Conservation (phyloP, 805 yeast species). For the Spathaspora hagerdaliae region DNA sequence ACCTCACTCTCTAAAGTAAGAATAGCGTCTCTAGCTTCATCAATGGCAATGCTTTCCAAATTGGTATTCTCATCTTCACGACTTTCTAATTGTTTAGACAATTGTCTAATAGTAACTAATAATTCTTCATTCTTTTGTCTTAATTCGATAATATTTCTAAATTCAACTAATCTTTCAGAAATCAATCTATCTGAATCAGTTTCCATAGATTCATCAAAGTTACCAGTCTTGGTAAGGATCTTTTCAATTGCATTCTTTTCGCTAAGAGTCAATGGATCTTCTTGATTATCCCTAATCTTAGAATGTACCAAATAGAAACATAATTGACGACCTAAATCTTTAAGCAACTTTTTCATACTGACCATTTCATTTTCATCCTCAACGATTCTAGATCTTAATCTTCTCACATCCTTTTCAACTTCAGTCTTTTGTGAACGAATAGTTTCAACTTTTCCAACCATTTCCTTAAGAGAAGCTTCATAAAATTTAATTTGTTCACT, state of each 20-base stretch:
- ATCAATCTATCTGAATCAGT: slow-evolving; percentile 73
- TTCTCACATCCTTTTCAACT: slow-evolving; percentile 33
- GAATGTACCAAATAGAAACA: slow-evolving; percentile 68
- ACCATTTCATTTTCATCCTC: slow-evolving; percentile 47
- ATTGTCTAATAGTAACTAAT: slow-evolving; percentile 59
- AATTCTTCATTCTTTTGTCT: slow-evolving; percentile 74
- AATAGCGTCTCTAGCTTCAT: slow-evolving; percentile 69
- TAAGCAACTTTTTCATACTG: slow-evolving; percentile 51
- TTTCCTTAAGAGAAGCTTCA: slow-evolving; percentile 52
- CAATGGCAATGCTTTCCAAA: slow-evolving; percentile 46
- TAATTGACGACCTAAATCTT: slow-evolving; percentile 81
- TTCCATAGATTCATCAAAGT: slow-evolving; percentile 24
- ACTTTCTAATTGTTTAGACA: slow-evolving; percentile 68
- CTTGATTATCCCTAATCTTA: slow-evolving; percentile 51
- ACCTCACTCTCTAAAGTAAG: slow-evolving; percentile 58
- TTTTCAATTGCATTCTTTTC: slow-evolving; percentile 65
- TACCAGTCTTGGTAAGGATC: slow-evolving; percentile 41
- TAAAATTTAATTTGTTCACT: slow-evolving; percentile 53
- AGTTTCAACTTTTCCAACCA: slow-evolving; percentile 47
- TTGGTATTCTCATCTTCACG: slow-evolving; percentile 46
- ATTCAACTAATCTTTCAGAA: slow-evolving; percentile 68
- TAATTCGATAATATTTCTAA: slow-evolving; percentile 62
- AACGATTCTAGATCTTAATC: slow-evolving; percentile 26
- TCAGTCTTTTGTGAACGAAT: slow-evolving; percentile 49
- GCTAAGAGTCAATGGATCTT: slow-evolving; percentile 55